phyloP scores from a whole-genome alignment of 352 stramenopile genomes.

The Globisporangium alternatum region DNA sequence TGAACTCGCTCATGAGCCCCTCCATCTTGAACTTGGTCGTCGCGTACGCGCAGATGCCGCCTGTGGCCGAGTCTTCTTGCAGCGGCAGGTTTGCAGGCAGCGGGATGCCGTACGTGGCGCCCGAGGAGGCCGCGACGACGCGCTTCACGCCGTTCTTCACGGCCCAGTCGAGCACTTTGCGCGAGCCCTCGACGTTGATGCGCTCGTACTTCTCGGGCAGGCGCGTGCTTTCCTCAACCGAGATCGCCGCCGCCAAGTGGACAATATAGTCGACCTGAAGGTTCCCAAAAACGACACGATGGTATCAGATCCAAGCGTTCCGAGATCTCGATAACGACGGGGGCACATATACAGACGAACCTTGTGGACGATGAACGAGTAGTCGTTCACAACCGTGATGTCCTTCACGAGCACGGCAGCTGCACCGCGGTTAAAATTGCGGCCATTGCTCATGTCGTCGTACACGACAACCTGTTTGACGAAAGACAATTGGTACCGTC shows the following conservation, averaged over 20 bases:
- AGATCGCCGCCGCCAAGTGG: conserved; percentile 80
- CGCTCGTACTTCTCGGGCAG: conserved; percentile 85
- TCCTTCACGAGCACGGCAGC: conserved; percentile 80
- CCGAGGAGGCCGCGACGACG: conserved; percentile 76
- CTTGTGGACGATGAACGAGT: conserved; percentile 78
- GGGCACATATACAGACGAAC: conserved; percentile 17
- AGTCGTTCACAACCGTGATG: conserved; percentile 79
- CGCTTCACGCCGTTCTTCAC: conserved; percentile 71
- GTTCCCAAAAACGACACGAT: not conserved
- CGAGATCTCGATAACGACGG: not conserved
- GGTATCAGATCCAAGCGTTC: not conserved
- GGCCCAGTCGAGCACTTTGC: conserved; percentile 80
- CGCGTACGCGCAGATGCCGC: conserved; percentile 78
- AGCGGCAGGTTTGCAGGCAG: conserved; percentile 65
- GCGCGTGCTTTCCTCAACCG: conserved; percentile 81
- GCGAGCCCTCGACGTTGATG: conserved; percentile 81
- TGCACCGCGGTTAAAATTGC: conserved; percentile 78
- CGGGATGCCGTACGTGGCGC: conserved; percentile 70
- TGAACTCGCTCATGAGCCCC: conserved; percentile 71
- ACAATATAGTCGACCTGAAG: conserved; percentile 77
- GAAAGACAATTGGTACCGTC: not conserved
- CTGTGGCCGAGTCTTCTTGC: conserved; percentile 67
- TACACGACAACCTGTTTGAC: conserved; percentile 71
- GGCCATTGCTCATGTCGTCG: conserved; percentile 88
- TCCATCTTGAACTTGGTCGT: conserved; percentile 88